Base-by-base conservation (phyloP, 2,329 filamentous ascomycete species). In the Colletotrichum sp. region DNA sequence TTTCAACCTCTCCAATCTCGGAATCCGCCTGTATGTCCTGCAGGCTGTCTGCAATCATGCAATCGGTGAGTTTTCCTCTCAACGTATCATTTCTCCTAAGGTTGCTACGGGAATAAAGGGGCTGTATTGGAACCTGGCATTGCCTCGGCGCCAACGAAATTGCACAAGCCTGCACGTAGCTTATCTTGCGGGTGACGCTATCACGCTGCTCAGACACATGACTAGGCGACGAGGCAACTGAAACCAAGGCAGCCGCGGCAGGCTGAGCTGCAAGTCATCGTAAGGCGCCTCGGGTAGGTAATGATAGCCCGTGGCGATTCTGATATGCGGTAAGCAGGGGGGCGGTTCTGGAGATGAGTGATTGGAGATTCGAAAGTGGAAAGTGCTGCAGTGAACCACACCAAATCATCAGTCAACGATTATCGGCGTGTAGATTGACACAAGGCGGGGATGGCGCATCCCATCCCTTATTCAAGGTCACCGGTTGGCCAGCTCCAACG, bases 341-440 rank as follows among this genome's bases (percentile, higher is more conserved):
- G 49, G 49, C 10, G n/a, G 6, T 24, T 15, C 5, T 6, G n/a
- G n/a, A 24, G 2, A 13, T 24, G 6, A 21, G 10, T 55, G 49
- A 24, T n/a, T 55, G 49, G 49, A 7, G 10, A 55, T 12, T 2
- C 2, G 13, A 5, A 6, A 4, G 21, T 24, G 49, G 13, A 24
- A 55, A 8, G n/a, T 0, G 49, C n/a, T 15, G n/a, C 49, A 21
- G 49, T n/a, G 49, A 55, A 55, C 4, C n/a, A 12, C 49, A 21
- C 8, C 2, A 24, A 55, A 24, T 13, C 49, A 21, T 8, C n/a
- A 24, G 49, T 55, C 13, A 5, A 9, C 0, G 0, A 9, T 15
- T 15, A 2, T 24, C 10, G 3, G 18, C n/a, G 49, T 24, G n/a
- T 55, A 1, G 21, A 13, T 7, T 24, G 5, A 15, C 10, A 8